Percentiles rank a stretch among this genome's conserved stretches.
Conservation (phyloP, 1,284 basidiomycete genomes). For the Fomitopsis pinicola region DNA sequence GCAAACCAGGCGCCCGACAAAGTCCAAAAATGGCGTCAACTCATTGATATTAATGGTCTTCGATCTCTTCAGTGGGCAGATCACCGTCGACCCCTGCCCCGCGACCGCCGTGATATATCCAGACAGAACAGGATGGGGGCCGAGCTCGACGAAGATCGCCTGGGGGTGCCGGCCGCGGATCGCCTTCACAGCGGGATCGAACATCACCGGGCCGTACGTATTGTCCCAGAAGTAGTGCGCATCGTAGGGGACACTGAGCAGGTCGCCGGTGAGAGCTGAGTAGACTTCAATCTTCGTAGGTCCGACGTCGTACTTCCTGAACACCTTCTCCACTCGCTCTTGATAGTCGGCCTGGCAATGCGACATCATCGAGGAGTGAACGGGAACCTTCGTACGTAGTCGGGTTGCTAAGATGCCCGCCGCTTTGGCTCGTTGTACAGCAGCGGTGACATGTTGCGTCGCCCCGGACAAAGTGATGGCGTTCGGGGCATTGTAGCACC, state of each 20-base stretch:
- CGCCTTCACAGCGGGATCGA: conserved; percentile 21
- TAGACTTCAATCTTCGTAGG: conserved; percentile 17
- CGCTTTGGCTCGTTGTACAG: conserved; percentile 22
- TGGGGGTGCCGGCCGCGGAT: conserved; percentile 12
- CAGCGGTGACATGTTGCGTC: conserved; percentile 23
- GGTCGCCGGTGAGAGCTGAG: conserved; percentile 23
- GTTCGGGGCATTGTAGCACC: conserved; percentile 34
- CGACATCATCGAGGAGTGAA: conserved; percentile 32
- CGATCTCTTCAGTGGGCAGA: neutral
- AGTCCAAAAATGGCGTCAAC: neutral
- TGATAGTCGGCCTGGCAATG: conserved; percentile 25
- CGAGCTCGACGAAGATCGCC: conserved; percentile 28
- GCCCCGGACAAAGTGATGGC: conserved; percentile 34
- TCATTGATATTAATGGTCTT: neutral
- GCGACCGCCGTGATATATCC: conserved; percentile 26
- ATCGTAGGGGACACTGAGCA: conserved; percentile 13
- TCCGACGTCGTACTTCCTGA: conserved; percentile 15
- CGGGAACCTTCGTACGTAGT: conserved; percentile 28
- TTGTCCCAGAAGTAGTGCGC: conserved; percentile 35
- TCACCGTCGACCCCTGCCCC: neutral
- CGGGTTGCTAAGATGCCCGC: conserved; percentile 29
- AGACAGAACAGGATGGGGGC: conserved; percentile 33
- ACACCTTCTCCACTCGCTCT: conserved; percentile 20
- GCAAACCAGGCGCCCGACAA: conserved; percentile 12
- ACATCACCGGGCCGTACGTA: conserved; percentile 28